A percentile compares a stretch with the other conserved stretches of the same genome.
phyloP scores from a whole-genome alignment of 2,329 filamentous ascomycete species.

The Magnaporthiopsis incrustans region DNA sequence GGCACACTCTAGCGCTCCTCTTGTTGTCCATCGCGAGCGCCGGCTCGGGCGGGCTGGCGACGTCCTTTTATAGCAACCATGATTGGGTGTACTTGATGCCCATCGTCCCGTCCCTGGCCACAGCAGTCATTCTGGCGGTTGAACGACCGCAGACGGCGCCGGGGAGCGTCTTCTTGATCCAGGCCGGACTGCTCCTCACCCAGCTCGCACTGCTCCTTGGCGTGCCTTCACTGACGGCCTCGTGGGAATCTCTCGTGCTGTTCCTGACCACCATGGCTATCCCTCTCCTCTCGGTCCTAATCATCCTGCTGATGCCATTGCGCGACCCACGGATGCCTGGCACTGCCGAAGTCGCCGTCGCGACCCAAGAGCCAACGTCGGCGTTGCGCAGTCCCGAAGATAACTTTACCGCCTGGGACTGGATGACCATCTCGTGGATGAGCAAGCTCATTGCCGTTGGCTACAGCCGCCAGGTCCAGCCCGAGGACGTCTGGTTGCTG shows the following conservation, averaged over 20 bases:
- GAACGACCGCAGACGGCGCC: conserved; percentile 23
- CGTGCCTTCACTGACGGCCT: conserved; percentile 22
- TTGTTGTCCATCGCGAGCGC: conserved; percentile 27
- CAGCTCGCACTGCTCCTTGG: conserved; percentile 22
- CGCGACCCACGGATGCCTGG: conserved; percentile 44
- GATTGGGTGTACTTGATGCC: conserved; percentile 24
- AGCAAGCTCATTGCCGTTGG: conserved; percentile 61
- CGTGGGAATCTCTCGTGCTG: conserved; percentile 11
- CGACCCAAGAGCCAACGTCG: conserved; percentile 35
- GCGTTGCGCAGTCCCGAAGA: conserved; percentile 71
- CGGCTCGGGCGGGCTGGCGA: conserved; percentile 13
- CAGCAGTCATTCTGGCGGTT: conserved; percentile 17
- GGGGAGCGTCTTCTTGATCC: conserved; percentile 19
- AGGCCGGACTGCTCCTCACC: conserved; percentile 23
- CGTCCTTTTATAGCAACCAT: conserved; percentile 9
- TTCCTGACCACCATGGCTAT: conserved; percentile 25
- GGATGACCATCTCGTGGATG: conserved; percentile 81
- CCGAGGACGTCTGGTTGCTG: conserved; percentile 75
- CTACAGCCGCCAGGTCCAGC: conserved; percentile 56
- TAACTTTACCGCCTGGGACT: conserved; percentile 70
- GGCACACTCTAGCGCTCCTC: conserved; percentile 29
- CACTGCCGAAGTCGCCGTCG: conserved; percentile 18
- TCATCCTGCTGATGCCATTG: conserved; percentile 62
- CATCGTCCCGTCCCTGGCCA: conserved; percentile 24
- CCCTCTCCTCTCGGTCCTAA: conserved; percentile 33